A percentile compares a stretch with the other conserved stretches of the same genome.
Conservation (phyloP, 495 filamentous ascomycete genomes). For the Neurospora hispaniola region DNA sequence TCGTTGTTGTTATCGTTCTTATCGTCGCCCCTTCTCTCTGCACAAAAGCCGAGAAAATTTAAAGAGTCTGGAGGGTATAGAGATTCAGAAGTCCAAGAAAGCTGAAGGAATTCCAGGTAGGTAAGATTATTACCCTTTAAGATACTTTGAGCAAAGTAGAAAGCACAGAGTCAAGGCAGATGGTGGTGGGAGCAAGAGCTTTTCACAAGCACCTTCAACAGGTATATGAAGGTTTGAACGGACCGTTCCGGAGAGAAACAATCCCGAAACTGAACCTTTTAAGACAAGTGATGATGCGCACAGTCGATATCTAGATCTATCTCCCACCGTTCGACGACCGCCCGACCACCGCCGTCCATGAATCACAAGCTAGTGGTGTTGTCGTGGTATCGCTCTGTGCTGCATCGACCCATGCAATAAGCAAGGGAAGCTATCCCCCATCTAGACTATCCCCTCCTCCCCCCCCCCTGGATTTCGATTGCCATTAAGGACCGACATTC, state of each 20-base stretch:
- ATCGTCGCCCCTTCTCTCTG: background rate
- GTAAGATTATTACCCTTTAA: background rate
- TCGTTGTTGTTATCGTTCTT: background rate
- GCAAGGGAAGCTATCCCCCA: no score
- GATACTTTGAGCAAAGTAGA: background rate
- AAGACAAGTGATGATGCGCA: background rate
- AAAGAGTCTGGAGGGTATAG: background rate
- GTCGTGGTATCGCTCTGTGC: no score
- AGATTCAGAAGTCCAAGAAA: no score
- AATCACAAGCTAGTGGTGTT: no score
- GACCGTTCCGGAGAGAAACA: background rate
- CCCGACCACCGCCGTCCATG: no score
- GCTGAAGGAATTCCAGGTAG: no score
- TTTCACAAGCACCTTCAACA: background rate
- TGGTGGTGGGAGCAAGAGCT: background rate
- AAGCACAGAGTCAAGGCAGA: background rate
- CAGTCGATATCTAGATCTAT: background rate
- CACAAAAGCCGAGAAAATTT: background rate
- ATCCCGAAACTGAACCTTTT: background rate
- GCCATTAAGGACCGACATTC: background rate
- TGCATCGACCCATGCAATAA: no score
- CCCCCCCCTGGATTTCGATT: background rate
- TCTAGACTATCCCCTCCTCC: background rate
- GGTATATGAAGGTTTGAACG: background rate
- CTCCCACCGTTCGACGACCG: background rate